phyloP scores from a whole-genome alignment of 495 filamentous ascomycete genomes.

The Cenococcum geophilum region DNA sequence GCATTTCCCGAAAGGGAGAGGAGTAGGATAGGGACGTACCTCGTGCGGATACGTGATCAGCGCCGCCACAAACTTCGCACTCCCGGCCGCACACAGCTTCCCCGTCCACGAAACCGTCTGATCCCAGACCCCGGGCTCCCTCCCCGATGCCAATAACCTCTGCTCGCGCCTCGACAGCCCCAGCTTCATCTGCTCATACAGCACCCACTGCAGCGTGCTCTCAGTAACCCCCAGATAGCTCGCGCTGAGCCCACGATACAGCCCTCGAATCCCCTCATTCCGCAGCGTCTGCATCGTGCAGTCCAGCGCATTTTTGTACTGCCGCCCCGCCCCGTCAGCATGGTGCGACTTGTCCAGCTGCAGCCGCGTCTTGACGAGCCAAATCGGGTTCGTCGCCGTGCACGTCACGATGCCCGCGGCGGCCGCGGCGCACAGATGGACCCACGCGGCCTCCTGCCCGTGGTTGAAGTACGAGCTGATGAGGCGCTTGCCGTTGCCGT shows the following conservation, averaged over 20 bases:
- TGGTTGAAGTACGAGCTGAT: constrained; percentile 60
- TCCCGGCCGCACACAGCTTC: constrained; percentile 67
- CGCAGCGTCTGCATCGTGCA: constrained; percentile 70
- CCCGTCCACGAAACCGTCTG: constrained; percentile 60
- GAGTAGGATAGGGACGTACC: constrained; percentile 38
- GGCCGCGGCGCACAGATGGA: constrained; percentile 68
- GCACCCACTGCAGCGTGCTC: constrained; percentile 77
- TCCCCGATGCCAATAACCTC: constrained; percentile 40
- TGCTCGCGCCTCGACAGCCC: constrained; percentile 55
- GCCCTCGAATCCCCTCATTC: constrained; percentile 66
- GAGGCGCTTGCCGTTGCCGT: constrained; percentile 79
- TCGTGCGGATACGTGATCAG: constrained; percentile 85
- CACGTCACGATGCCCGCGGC: constrained; percentile 71
- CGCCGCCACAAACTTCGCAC: constrained; percentile 74
- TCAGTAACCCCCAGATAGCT: constrained; percentile 83
- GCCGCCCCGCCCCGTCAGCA: constrained; percentile 51
- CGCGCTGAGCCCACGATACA: constrained; percentile 82
- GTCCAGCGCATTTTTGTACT: constrained; percentile 77
- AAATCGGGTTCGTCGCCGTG: constrained; percentile 87
- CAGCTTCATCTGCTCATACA: constrained; percentile 80
- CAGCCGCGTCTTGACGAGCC: constrained; percentile 83
- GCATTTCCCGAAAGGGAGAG: not conserved
- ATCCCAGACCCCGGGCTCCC: constrained; percentile 59
- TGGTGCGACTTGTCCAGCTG: constrained; percentile 73
- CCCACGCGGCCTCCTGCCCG: constrained; percentile 59